Base-by-base conservation (phyloP, 2,329 filamentous ascomycete genomes). In the Ophiostoma himal-ulmi region DNA sequence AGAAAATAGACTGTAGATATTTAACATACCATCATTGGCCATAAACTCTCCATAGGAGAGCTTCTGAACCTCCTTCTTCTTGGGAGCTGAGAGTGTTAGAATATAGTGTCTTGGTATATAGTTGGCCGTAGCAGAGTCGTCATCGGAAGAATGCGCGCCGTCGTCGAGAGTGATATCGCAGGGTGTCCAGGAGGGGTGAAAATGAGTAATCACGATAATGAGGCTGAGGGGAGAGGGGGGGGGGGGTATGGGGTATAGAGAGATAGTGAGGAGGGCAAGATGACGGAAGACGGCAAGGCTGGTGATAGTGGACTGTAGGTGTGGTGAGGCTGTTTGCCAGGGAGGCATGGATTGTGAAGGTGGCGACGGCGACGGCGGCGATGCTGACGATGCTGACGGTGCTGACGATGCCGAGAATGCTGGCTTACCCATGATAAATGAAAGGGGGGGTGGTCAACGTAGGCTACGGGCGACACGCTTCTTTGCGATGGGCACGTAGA, bases 1-100 rank as follows among this genome's bases (percentile, higher is more conserved):
- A 17, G 41, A 66, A 11, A 54, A 2, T 69, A 75, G 30, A 72
- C 73, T 69, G 48, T 68, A 74, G 22, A 7, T 30, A 30, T 30
- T 73, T 74, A 70, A 85, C 92, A 82, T 86, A 97, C 94, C 90
- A 82, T 93, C 87, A 82, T 97, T 93, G 79, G 87, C 86, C 85
- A 99, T 88, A 88, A 99, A 99, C 83, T 93, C 92, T 86, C 93
- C 92, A 80, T 98, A 89, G 85, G 92, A 93, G 91, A 99, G 94
- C 87, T 96, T 99, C 89, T 96, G 91, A 82, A 88, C 86, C 83
- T 96, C 90, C 85, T 93, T 91, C 85, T 96, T 96, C 81, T 94
- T 92, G 76, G 94, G 94, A 87, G 91, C 94, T 96, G 78, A 72
- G 79, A 64, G 73, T 73, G 73, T 73, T 73, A 75, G 80, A 30